A percentile compares a stretch with the other conserved stretches of the same genome.
These are phyloP conservation scores for Themeda triandra DNA, from an alignment of 176 grass and related monocot species.

Conservation along the genomic window DNA sequence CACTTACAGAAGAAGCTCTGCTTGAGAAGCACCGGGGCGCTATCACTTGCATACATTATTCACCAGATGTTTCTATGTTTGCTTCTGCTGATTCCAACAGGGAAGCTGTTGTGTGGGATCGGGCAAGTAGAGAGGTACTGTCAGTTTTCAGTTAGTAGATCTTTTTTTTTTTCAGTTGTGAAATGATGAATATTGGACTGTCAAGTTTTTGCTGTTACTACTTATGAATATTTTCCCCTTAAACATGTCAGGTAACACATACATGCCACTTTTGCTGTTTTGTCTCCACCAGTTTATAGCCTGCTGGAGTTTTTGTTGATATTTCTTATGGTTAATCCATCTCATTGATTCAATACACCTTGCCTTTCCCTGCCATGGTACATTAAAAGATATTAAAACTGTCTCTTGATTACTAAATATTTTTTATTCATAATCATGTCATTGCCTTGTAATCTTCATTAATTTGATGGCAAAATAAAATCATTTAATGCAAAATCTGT, in stretches of 20 bases:
- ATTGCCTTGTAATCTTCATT: neutral
- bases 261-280: neutral
- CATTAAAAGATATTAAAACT: neutral
- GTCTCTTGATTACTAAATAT: neutral
- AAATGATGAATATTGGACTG: neutral
- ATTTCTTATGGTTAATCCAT: slow-evolving; percentile 10
- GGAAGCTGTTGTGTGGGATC: slow-evolving; percentile 97
- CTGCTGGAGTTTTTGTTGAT: neutral
- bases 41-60: slow-evolving; percentile 87
- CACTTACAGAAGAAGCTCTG: slow-evolving; percentile 71
- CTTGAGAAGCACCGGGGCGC: slow-evolving; percentile 91
- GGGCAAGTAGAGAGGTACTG: slow-evolving; percentile 73
- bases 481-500: neutral
- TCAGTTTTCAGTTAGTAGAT: neutral
- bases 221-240: neutral
- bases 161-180: neutral
- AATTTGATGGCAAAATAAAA: neutral
- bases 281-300: slow-evolving; percentile 14
- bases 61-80: slow-evolving; percentile 94
- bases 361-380: neutral
- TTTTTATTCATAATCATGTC: neutral
- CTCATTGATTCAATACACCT: neutral
- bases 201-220: neutral
- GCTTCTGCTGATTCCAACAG: slow-evolving; percentile 86
- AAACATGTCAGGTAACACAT: neutral